Base-by-base conservation (phyloP, 2,329 filamentous ascomycete genomes). In the Aureobasidium sp. region DNA sequence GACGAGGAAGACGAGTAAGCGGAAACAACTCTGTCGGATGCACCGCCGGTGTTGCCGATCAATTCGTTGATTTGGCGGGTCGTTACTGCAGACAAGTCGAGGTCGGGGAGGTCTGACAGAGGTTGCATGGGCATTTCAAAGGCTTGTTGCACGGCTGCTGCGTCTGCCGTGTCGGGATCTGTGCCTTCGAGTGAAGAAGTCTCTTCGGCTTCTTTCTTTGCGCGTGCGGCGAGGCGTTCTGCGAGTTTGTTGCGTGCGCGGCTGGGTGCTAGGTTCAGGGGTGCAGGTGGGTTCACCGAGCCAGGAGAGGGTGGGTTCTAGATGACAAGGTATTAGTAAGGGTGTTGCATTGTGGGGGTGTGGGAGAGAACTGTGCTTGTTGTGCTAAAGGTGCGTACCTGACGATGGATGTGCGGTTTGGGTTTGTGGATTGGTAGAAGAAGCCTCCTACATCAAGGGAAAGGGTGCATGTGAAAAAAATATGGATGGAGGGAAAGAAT, bases 201-300 rank as follows among this genome's bases (percentile, higher is more conserved):
- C 8, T 66, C 64, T 50, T 64, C 62, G 19, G 65, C 64, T 40
- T 67, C 65, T 37, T 68, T 27, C 42, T 48, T 66, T 53, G 77
- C 76, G 45, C 74, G 90, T 84, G 69, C 73, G 2, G 78, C 78
- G 15, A 97, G 81, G 14, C 92, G 85, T 14, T 90, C 89, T n/a
- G 91, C 92, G n/a, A 97, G 83, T 73, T 96, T 91, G 61, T 91
- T 82, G 56, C 93, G 85, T 8, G 93, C 93, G 58, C 93, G 85
- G 8, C 91, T 95, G 2, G 93, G 92, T 47, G 89, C 87, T 39
- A 93, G 86, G 72, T 93, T 94, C 69, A 96, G 79, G 14, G 91
- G 90, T 35, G 89, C 87, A 5, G 47, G 62, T 17, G 54, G 50
- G n/a, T 33, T 54, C 24, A 35, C 27, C 19, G 52, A 58, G 31